A percentile compares a stretch with the other conserved stretches of the same genome.
phyloP scores from a whole-genome alignment of 768 basidiomycete species.

The Cystofilobasidium bisporidii region DNA sequence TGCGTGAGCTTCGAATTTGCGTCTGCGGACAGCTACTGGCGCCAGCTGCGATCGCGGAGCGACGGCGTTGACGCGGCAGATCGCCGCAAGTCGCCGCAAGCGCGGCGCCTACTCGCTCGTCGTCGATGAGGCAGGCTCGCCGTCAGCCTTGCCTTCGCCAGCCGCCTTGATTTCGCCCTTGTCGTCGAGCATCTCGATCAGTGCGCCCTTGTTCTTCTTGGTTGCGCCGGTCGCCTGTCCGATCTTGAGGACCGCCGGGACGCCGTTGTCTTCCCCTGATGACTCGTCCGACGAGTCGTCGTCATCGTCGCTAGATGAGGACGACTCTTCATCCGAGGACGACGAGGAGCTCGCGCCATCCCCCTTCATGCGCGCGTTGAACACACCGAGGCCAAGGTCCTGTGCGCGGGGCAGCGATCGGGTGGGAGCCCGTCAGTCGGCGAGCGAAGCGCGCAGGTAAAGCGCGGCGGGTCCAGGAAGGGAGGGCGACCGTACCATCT shows the following conservation, averaged over 20 bases:
- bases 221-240: neutral
- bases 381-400: slow-evolving; percentile 26
- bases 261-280: neutral
- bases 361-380: slow-evolving; percentile 20
- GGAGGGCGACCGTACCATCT: slow-evolving; percentile 27
- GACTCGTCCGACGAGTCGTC: neutral
- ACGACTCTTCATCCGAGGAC: neutral
- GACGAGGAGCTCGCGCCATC: neutral
- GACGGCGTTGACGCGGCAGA: too few species aligned
- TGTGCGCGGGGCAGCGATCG: neutral
- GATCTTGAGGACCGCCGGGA: neutral
- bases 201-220: neutral
- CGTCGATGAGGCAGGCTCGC: too few species aligned
- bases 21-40: too few species aligned
- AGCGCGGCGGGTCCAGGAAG: too few species aligned
- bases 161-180: neutral
- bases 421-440: neutral
- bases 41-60: too few species aligned
- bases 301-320: neutral
- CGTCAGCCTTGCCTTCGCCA: too few species aligned
- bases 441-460: neutral
- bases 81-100: neutral
- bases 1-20: too few species aligned
- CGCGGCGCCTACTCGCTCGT: too few species aligned
- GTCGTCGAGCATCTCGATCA: slow-evolving; percentile 3